Conservation (phyloP, 768 basidiomycete species). For the Hygrophorus russula region DNA sequence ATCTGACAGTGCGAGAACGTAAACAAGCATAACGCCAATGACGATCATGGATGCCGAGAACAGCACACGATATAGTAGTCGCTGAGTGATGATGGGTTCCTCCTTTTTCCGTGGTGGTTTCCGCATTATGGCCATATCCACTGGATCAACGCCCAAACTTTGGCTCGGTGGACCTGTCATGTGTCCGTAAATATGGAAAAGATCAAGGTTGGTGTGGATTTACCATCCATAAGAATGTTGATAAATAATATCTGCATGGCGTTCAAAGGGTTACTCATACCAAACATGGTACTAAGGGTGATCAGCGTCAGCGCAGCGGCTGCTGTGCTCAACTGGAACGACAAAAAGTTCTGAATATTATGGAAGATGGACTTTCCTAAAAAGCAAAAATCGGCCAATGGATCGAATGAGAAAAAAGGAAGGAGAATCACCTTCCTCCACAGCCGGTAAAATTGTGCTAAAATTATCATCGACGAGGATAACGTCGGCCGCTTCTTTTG, state of each 20-base stretch:
- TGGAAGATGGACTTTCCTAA: slow-evolving; percentile 95
- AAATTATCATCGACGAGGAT: slow-evolving; percentile 98
- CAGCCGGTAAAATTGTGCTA: slow-evolving; percentile 84
- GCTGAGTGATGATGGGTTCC: slow-evolving; percentile 72
- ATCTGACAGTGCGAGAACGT: slow-evolving; percentile 73
- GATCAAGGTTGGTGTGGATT: slow-evolving; percentile 10
- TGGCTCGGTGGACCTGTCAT: slow-evolving; percentile 84
- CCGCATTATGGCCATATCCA: slow-evolving; percentile 87
- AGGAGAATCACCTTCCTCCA: slow-evolving; percentile 67
- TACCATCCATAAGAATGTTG: slow-evolving; percentile 97
- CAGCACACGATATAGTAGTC: slow-evolving; percentile 69
- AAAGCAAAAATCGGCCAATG: slow-evolving; percentile 5
- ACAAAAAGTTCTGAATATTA: slow-evolving; percentile 96
- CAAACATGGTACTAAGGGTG: slow-evolving; percentile 85
- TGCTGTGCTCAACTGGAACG: slow-evolving; percentile 97
- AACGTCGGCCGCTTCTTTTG: slow-evolving; percentile 95
- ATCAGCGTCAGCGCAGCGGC: slow-evolving; percentile 92
- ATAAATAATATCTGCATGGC: slow-evolving; percentile 99
- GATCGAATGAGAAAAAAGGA: slow-evolving; percentile 4
- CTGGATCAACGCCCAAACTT: slow-evolving; percentile 93
- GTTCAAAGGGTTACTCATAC: slow-evolving; percentile 86
- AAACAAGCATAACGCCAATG: slow-evolving; percentile 78
- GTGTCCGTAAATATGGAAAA: not conserved
- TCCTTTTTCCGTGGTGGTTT: slow-evolving; percentile 89
- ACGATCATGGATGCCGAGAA: slow-evolving; percentile 94